phyloP scores from a whole-genome alignment of 2,329 filamentous ascomycete genomes.

The Penicillium sclerotiorum region DNA sequence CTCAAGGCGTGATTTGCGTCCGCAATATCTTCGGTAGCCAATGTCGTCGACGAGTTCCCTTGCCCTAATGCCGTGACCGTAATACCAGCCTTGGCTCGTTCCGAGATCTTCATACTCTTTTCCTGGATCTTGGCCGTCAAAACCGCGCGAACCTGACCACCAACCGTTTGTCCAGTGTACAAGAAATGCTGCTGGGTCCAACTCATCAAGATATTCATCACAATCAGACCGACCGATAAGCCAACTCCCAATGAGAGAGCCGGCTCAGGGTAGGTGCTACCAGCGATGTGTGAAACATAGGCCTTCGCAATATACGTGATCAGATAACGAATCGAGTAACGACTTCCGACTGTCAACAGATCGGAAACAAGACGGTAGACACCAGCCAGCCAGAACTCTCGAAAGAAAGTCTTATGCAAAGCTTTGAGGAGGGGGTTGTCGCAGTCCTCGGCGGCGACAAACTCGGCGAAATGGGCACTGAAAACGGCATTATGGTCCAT shows the following conservation, averaged over 20 bases:
- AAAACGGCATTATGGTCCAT: background rate
- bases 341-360: background rate
- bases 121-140: slow-evolving; percentile 2
- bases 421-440: background rate
- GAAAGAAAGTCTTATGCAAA: slow-evolving; percentile 1
- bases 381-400: slow-evolving; percentile 1
- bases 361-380: background rate
- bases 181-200: slow-evolving; percentile 1
- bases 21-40: background rate
- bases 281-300: background rate
- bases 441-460: background rate
- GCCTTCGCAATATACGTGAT: background rate
- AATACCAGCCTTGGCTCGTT: background rate
- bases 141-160: background rate
- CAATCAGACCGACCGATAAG: background rate
- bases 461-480: background rate
- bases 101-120: slow-evolving; percentile 4
- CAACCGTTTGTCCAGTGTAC: background rate
- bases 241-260: background rate
- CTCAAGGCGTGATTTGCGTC: background rate
- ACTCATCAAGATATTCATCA: slow-evolving; percentile 1
- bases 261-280: background rate
- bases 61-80: background rate
- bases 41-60: background rate
- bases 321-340: background rate